phyloP scores from a whole-genome alignment of 2,329 filamentous ascomycete species.

The Diaporthe ilicicola region DNA sequence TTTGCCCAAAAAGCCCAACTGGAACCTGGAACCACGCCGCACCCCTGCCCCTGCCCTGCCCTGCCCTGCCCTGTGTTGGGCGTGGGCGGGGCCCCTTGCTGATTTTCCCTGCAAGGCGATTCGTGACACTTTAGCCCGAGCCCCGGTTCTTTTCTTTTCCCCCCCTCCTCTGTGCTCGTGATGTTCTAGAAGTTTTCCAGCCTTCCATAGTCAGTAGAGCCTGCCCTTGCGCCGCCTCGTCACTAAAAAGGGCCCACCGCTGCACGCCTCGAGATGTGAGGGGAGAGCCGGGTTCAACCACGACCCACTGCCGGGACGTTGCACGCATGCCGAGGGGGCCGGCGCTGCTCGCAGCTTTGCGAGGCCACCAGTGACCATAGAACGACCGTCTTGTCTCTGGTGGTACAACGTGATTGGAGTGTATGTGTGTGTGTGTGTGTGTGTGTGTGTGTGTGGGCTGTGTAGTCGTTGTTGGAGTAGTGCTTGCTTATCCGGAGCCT shows the following conservation, averaged over 20 bases:
- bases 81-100: constrained; percentile 20
- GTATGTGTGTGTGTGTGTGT: too few relatives aligned
- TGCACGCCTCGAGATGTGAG: background rate
- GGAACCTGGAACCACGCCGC: constrained; percentile 19
- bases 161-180: background rate
- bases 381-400: too few relatives aligned
- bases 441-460: too few relatives aligned
- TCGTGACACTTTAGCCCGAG: constrained; percentile 27
- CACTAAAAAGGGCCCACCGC: background rate
- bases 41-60: constrained; percentile 11
- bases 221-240: background rate
- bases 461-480: background rate
- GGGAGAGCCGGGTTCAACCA: background rate
- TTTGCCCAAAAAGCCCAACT: background rate
- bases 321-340: background rate
- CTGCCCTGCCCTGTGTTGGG: background rate
- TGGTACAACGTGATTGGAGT: too few relatives aligned
- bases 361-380: background rate
- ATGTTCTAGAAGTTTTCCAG: constrained; percentile 23
- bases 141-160: background rate
- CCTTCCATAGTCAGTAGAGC: background rate
- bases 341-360: background rate
- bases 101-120: constrained; percentile 28
- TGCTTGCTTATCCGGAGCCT: constrained; percentile 6
- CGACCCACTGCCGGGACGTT: background rate